These are phyloP conservation scores for Mycena capillaripes DNA, from an alignment of 768 basidiomycete genomes.

Conservation along the genomic window DNA sequence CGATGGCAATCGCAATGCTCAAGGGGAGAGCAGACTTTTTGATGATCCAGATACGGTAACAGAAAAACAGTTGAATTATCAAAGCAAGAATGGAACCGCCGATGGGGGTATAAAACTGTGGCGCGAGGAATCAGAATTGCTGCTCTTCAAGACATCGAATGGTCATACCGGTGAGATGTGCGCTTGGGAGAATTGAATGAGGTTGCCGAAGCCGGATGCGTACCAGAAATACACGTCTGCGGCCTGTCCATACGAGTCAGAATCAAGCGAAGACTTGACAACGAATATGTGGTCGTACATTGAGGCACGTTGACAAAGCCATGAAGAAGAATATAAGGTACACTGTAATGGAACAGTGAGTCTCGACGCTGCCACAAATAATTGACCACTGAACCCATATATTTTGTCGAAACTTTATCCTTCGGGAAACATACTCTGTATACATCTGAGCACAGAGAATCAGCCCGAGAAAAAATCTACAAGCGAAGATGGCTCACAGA, in stretches of 20 bases:
- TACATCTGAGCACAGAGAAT: constrained; percentile 7
- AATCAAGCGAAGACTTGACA: too few species aligned
- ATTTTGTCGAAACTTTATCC: constrained; percentile 34
- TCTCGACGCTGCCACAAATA: background rate
- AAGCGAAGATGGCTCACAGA: constrained; percentile 18
- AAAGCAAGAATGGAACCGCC: constrained; percentile 20
- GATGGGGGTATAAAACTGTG: constrained; percentile 32
- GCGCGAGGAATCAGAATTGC: background rate
- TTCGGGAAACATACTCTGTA: constrained; percentile 29
- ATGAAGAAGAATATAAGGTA: constrained; percentile 34
- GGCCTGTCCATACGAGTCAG: background rate
- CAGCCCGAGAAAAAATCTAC: background rate
- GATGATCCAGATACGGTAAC: constrained; percentile 35
- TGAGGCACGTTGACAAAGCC: constrained; percentile 29
- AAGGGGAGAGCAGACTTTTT: constrained; percentile 20
- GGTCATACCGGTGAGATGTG: constrained; percentile 32
- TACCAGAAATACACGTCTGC: constrained; percentile 34
- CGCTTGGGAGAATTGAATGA: constrained; percentile 28
- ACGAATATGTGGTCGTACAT: too few species aligned
- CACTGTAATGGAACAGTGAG: background rate
- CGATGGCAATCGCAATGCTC: constrained; percentile 30
- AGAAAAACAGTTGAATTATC: constrained; percentile 31
- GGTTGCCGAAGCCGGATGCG: constrained; percentile 30
- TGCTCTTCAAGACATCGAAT: background rate
- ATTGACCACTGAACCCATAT: constrained; percentile 7